Evolutionary conservation across 179 eudicot species (phyloP), one percentile per base, ranked within the genome.

Genomic region (Pouteria campechiana): DNA sequence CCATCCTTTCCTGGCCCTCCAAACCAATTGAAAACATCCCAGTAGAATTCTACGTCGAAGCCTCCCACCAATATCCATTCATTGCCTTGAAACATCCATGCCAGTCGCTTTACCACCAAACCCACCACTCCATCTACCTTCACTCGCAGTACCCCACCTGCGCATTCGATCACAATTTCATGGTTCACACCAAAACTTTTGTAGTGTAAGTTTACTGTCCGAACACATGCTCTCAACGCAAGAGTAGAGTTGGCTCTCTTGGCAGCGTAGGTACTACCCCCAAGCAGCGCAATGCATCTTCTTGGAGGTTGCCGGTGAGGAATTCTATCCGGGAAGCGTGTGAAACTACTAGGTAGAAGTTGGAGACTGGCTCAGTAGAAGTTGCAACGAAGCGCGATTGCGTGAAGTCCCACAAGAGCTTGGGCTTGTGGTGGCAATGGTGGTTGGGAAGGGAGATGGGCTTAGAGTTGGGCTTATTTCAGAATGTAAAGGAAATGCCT

Each of bases 21-120:
- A 29, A 48, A 32, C 85, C 85, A 77, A 34, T 74, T 77, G 33
- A 74, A 67, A 13, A 77, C 77, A 38, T 77, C 85, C 85, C 85
- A 77, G 36, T 41, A 77, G 32, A 77, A 77, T 9, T 70, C 81
- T 2, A 77, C 67, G 23, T 50, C 74, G n/a, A 74, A 41, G 3
- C 75, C 78, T 24, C 42, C 61, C 1, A 77, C 20, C 14, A 46
- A 9, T 5, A 77, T 70, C 36, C 59, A 60, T 44, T 77, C 78
- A 35, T 77, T 74, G 15, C 85, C 84, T 42, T 81, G 55, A 4
- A 77, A 77, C 9, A 73, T 77, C 85, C 85, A 77, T 10, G 73
- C 78, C 7, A 77, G 39, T 16, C 74, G 52, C 28, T 67, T 77
- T 23, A 77, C 67, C 5, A 53, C 72, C 7, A 77, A 44, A 5